A percentile compares a stretch with the other conserved stretches of the same genome.
Conservation (phyloP, 169 alveolate genomes). For the Theileria equi region DNA sequence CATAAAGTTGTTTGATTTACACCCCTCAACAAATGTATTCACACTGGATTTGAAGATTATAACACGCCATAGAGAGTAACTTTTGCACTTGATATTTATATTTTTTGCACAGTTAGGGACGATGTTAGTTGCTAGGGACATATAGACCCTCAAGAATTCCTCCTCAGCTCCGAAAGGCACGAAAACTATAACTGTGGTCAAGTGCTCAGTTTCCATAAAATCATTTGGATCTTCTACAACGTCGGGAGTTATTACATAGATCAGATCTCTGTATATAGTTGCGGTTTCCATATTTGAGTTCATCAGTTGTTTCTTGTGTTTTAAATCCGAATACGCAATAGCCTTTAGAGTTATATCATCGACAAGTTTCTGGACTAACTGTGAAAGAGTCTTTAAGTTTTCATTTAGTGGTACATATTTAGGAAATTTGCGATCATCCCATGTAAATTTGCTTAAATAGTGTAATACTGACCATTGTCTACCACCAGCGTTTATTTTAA, state of each 20-base stretch:
- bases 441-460: constrained; percentile 76
- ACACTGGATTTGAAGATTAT: constrained; percentile 73
- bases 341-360: constrained; percentile 79
- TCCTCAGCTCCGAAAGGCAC: constrained; percentile 76
- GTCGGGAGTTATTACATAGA: constrained; percentile 83
- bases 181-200: constrained; percentile 79
- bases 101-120: constrained; percentile 83
- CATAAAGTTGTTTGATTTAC: constrained; percentile 69
- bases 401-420: constrained; percentile 78
- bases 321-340: constrained; percentile 77
- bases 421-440: constrained; percentile 89
- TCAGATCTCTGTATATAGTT: constrained; percentile 70
- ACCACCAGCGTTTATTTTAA: constrained; percentile 74
- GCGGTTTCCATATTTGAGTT: constrained; percentile 57
- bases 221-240: constrained; percentile 70
- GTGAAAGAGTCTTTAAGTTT: constrained; percentile 74
- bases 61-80: constrained; percentile 75
- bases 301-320: constrained; percentile 61
- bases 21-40: constrained; percentile 71
- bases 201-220: constrained; percentile 78
- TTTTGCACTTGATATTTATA: neutral
- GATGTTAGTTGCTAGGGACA: constrained; percentile 67
- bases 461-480: constrained; percentile 74
- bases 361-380: constrained; percentile 74
- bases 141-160: constrained; percentile 69